A percentile compares a stretch with the other conserved stretches of the same genome.
Conservation (phyloP, 345 rosid genomes). For the Noccaea bulbosa region DNA sequence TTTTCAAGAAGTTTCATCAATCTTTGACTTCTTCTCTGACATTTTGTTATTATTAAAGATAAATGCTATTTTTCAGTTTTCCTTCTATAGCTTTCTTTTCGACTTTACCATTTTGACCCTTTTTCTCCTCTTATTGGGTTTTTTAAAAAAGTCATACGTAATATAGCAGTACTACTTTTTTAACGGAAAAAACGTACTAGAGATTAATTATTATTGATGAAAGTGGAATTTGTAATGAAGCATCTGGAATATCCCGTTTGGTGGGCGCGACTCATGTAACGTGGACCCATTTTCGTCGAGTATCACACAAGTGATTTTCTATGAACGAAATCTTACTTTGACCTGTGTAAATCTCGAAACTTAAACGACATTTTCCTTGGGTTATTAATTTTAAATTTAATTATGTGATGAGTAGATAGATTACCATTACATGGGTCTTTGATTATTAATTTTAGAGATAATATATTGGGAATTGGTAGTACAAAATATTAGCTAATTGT, state of each 20-base stretch:
- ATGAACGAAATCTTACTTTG: too few species aligned
- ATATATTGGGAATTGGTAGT: too few species aligned
- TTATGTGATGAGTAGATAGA: too few species aligned
- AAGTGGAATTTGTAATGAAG: constrained; percentile 21
- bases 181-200: neutral
- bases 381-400: too few species aligned
- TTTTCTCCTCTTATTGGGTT: neutral
- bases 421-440: too few species aligned
- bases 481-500: too few species aligned
- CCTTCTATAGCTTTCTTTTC: neutral
- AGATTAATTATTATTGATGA: neutral
- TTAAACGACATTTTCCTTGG: too few species aligned
- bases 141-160: neutral
- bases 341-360: too few species aligned
- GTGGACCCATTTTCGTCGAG: constrained; percentile 13
- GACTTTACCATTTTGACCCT: neutral
- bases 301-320: constrained; percentile 11
- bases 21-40: constrained; percentile 36
- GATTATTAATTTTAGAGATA: too few species aligned
- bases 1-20: constrained; percentile 43
- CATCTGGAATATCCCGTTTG: constrained; percentile 36
- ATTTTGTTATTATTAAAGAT: constrained; percentile 8
- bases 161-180: neutral
- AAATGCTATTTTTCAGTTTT: constrained; percentile 13
- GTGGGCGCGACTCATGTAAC: constrained; percentile 30